phyloP scores from a whole-genome alignment of 2,329 filamentous ascomycete genomes.

The Arachnomyces sp. region DNA sequence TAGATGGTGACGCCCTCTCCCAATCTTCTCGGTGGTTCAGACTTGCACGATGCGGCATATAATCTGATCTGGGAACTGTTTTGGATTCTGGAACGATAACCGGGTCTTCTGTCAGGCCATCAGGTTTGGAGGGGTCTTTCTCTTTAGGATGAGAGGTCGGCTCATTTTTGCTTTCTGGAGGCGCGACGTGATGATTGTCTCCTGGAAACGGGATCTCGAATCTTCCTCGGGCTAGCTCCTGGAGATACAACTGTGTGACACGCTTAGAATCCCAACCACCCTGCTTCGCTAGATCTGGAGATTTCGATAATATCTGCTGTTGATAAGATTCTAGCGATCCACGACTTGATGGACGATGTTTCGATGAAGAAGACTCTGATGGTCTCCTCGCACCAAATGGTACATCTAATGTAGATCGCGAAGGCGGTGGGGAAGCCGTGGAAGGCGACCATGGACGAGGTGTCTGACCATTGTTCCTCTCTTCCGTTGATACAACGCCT shows the following conservation, averaged over 20 bases:
- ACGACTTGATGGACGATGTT: no score
- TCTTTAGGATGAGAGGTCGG: slow-evolving; percentile 3
- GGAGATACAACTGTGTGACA: slow-evolving; percentile 48
- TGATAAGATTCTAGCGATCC: no score
- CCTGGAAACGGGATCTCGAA: slow-evolving; percentile 13
- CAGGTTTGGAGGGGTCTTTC: slow-evolving; percentile 9
- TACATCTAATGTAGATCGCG: no score
- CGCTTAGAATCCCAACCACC: slow-evolving; percentile 48
- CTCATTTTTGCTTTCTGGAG: no score
- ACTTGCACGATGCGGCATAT: slow-evolving; percentile 32
- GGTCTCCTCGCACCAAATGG: no score
- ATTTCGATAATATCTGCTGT: slow-evolving; percentile 28
- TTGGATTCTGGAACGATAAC: slow-evolving; percentile 21
- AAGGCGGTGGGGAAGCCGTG: no score
- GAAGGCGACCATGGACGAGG: no score
- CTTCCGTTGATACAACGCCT: no score
- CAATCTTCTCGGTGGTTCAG: slow-evolving; percentile 39
- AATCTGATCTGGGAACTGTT: slow-evolving; percentile 21
- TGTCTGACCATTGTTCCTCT: slow-evolving; percentile 4
- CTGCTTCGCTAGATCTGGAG: slow-evolving; percentile 45
- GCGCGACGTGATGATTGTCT: no score
- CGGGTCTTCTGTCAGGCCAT: slow-evolving; percentile 28
- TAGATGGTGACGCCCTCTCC: slow-evolving; percentile 42
- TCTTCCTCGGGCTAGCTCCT: slow-evolving; percentile 35
- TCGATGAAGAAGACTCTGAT: no score